Base-by-base conservation (phyloP, 2,329 filamentous ascomycete species). In the Aspergillus nomiae region DNA sequence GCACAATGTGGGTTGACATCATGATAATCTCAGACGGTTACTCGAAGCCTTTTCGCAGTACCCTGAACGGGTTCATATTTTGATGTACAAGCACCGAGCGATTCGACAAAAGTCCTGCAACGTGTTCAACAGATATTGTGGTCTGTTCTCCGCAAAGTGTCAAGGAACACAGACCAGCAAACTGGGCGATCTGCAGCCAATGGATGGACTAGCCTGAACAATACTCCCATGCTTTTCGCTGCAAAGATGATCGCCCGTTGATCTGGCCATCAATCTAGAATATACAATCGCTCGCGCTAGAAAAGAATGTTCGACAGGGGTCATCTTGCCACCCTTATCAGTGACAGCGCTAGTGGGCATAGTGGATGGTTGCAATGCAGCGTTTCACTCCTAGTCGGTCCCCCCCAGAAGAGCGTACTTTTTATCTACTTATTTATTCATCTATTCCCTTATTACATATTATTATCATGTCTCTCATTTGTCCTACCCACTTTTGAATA, bases 321-420 rank as follows among this genome's bases (percentile, higher is more conserved):
- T 16, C 19, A 36, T 54, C 51, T 36, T 54, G 51, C 51, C 51
- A 54, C 51, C 51, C 21, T 36, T 34, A 12, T 36, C 51, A 54
- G 51, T 30, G 21, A 16, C 28, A 36, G 30, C 51, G 32, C 51
- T 54, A 54, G 16, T 30, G n/a, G 28, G 19, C 5, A 30, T 14
- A 21, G 46, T 50, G 26, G 24, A 54, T 55, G 51, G 51, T 55
- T 55, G 51, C 51, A 55, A 21, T 55, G 51, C 51, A 55, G 51
- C 34, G 51, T 55, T 55, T 55, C 51, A 38, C 30, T 55, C 24
- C 16, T n/a, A 54, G 7, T 24, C 21, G 21, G 21, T 54, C 30
- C 51, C 28, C 10, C 51, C 24, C 30, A 54, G 21, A 34, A 54
- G 2, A 30, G 28, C 28, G 30, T 32, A 51, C 30, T 51, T 48